Evolutionary conservation across 768 basidiomycete genomes (phyloP).

Genomic region (Tricholoma sp.): DNA sequence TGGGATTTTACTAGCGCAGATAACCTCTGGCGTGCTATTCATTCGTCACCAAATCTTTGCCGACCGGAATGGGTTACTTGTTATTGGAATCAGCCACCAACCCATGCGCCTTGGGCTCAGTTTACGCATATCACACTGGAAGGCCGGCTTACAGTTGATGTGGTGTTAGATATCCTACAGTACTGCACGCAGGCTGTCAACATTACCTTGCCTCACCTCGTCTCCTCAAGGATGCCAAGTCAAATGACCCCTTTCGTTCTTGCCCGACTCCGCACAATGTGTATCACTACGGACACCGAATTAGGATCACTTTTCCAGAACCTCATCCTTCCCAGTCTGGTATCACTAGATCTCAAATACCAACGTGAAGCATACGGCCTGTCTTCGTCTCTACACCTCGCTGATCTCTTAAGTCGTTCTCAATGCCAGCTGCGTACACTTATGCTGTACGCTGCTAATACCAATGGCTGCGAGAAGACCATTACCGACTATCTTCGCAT

Average conservation of each 20-base stretch:
- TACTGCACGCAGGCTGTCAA: neutral
- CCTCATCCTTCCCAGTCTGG: neutral
- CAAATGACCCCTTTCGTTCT: neutral
- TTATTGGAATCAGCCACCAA: neutral
- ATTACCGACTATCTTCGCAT: neutral
- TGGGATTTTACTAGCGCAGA: neutral
- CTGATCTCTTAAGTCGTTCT: neutral
- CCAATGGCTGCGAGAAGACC: neutral
- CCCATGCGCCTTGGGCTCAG: constrained; percentile 2
- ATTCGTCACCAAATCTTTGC: neutral
- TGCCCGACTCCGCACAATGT: neutral
- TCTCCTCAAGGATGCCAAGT: neutral
- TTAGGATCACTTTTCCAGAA: neutral
- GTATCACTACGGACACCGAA: neutral
- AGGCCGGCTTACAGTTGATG: neutral
- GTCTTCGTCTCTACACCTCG: neutral
- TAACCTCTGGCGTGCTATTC: neutral
- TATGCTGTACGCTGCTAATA: neutral
- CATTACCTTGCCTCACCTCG: neutral
- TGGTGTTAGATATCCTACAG: neutral
- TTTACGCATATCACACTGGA: constrained; percentile 1
- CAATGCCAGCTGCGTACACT: neutral
- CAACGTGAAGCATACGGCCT: neutral
- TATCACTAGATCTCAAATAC: neutral
- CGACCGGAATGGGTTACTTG: neutral